Conservation (phyloP, 78 protist species). For the Planoprotostelium fungivorum region DNA sequence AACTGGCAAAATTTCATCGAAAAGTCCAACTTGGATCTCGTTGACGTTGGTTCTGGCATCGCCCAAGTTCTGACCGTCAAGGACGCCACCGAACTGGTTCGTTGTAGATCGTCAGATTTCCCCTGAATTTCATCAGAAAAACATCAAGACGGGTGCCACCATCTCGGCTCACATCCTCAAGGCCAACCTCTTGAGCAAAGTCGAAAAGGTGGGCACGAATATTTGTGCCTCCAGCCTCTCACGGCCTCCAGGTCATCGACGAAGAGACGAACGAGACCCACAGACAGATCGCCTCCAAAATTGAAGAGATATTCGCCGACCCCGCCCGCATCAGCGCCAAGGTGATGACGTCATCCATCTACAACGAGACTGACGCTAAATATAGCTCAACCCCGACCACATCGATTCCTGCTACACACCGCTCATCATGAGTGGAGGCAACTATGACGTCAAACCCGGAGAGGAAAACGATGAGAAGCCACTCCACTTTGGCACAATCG, state of each 20-base stretch:
- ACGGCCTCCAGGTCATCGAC: too few relatives aligned
- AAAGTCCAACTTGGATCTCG: slow-evolving; percentile 3
- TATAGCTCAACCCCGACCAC: slow-evolving; percentile 5
- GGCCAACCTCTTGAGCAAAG: slow-evolving; percentile 15
- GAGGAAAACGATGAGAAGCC: slow-evolving; percentile 23
- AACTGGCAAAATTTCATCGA: slow-evolving; percentile 27
- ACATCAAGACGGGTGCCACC: slow-evolving; percentile 37
- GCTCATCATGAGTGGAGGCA: slow-evolving; percentile 80
- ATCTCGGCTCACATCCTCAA: slow-evolving; percentile 31
- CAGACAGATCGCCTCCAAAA: slow-evolving; percentile 13
- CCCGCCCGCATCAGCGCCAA: slow-evolving; percentile 40
- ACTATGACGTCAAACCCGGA: slow-evolving; percentile 46
- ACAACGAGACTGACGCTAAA: background rate
- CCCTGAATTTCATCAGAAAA: background rate
- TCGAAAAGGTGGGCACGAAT: too few relatives aligned
- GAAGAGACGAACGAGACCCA: slow-evolving; percentile 41
- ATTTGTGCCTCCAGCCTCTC: too few relatives aligned
- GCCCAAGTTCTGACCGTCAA: slow-evolving; percentile 31
- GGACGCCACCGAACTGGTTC: slow-evolving; percentile 44
- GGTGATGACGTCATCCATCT: background rate
- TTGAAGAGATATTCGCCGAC: slow-evolving; percentile 5
- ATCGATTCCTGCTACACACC: slow-evolving; percentile 67
- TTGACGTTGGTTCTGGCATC: slow-evolving; percentile 34
- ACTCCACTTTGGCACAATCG: slow-evolving; percentile 52
- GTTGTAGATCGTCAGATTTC: background rate